Conservation (phyloP, 768 basidiomycete genomes). For the Cyathus striatus region DNA sequence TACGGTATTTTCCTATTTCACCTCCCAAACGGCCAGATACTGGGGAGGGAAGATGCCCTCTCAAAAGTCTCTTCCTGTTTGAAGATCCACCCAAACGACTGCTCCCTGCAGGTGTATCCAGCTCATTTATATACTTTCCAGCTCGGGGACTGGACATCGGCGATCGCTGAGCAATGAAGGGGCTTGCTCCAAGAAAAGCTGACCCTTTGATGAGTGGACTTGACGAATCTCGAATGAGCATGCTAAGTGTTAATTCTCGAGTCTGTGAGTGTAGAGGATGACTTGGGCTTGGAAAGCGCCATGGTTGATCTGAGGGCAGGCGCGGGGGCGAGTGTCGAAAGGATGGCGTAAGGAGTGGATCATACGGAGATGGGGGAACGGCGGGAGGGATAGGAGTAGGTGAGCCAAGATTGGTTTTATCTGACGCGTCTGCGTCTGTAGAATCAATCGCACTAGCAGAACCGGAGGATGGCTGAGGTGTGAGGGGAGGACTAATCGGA, state of each 20-base stretch:
- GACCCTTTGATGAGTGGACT: constrained; percentile 40
- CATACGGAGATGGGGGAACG: constrained; percentile 68
- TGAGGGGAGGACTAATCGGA: constrained; percentile 12
- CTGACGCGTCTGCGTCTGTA: too few relatives aligned
- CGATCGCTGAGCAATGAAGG: constrained; percentile 26
- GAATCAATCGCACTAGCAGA: constrained; percentile 14
- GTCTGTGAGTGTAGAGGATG: constrained; percentile 67
- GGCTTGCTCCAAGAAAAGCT: constrained; percentile 20
- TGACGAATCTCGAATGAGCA: constrained; percentile 49
- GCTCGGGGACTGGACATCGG: constrained; percentile 22
- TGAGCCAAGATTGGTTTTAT: too few relatives aligned
- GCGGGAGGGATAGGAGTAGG: constrained; percentile 25
- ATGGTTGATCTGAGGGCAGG: constrained; percentile 74
- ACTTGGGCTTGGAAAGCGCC: constrained; percentile 77
- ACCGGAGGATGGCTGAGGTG: constrained; percentile 27
- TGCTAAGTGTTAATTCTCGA: constrained; percentile 60
- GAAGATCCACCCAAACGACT: constrained; percentile 2
- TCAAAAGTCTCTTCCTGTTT: constrained; percentile 8
- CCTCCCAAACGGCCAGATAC: constrained; percentile 33
- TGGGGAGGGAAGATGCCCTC: constrained; percentile 16
- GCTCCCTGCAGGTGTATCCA: constrained; percentile 4
- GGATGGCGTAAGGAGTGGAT: constrained; percentile 68
- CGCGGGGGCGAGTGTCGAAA: constrained; percentile 76
- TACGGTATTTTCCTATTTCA: constrained; percentile 21
- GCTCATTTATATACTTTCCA: constrained; percentile 4